Evolutionary conservation across 192 early-diverging fungal genomes (phyloP).

Genomic region (Entomortierella parvispora): DNA sequence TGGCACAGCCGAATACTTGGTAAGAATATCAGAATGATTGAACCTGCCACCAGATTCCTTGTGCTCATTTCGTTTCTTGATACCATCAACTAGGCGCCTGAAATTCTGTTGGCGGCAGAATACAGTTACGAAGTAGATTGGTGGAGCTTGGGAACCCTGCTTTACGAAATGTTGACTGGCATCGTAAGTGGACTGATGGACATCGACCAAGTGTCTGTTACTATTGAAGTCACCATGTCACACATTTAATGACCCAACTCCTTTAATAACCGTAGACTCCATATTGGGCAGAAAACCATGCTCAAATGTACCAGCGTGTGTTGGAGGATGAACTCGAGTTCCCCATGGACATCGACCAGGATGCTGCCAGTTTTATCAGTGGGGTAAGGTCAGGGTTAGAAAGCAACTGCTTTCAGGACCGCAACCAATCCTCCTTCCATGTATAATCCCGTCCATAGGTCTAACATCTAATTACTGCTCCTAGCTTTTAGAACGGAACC

Average conservation of each 20-base stretch:
- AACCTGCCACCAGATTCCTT: no score
- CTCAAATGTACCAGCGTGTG: constrained; percentile 67
- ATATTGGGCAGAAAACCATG: constrained; percentile 68
- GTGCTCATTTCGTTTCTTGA: no score
- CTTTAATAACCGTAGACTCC: constrained; percentile 53
- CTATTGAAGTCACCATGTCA: no score
- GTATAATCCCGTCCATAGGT: neutral
- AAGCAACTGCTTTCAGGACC: no score
- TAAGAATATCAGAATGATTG: neutral
- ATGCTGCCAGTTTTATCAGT: constrained; percentile 57
- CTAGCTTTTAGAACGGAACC: constrained; percentile 64
- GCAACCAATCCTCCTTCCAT: neutral
- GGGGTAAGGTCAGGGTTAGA: no score
- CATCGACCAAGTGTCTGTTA: neutral
- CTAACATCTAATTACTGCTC: neutral
- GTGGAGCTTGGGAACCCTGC: constrained; percentile 93
- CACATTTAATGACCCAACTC: no score
- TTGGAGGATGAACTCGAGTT: constrained; percentile 64
- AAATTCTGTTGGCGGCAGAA: constrained; percentile 65
- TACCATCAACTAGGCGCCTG: constrained; percentile 73
- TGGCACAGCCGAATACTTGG: constrained; percentile 83
- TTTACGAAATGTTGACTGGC: constrained; percentile 93
- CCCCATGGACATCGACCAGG: constrained; percentile 54
- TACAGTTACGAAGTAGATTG: constrained; percentile 87
- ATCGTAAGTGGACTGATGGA: constrained; percentile 43